phyloP scores from a whole-genome alignment of 179 eudicot species.

The Sideroxylon spinosum region DNA sequence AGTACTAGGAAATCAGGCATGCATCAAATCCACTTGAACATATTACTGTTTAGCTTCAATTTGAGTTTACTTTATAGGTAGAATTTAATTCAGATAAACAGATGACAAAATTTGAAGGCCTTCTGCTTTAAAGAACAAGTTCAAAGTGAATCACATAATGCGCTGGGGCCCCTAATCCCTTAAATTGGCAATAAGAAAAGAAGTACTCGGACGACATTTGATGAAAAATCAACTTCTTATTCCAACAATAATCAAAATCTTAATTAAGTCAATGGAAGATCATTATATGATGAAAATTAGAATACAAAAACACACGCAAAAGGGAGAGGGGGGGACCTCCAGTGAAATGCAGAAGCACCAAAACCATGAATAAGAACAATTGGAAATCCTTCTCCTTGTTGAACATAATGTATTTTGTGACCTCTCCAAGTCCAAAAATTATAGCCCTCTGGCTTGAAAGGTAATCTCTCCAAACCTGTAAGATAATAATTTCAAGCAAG shows the following conservation, averaged over 20 bases:
- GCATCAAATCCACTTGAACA: conserved; percentile 1
- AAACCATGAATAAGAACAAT: conserved; percentile 90
- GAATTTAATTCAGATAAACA: background rate
- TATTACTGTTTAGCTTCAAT: background rate
- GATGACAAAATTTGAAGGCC: background rate
- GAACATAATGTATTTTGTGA: conserved; percentile 84
- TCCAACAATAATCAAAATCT: background rate
- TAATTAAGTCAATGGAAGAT: background rate
- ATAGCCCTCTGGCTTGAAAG: conserved; percentile 82
- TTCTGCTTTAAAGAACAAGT: no score
- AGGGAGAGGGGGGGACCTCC: conserved; percentile 58
- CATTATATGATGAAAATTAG: background rate
- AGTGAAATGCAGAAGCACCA: conserved; percentile 96
- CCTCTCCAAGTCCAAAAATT: conserved; percentile 92
- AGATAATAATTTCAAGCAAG: conserved; percentile 7
- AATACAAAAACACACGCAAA: conserved; percentile 1
- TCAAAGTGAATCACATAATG: background rate
- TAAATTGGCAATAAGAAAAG: background rate
- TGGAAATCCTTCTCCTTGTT: conserved; percentile 81
- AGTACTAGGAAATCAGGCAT: background rate
- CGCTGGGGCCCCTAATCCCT: background rate
- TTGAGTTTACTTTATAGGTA: background rate
- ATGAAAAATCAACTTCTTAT: conserved; percentile 2
- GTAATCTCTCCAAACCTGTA: conserved; percentile 72
- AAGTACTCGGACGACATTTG: background rate